A percentile compares a stretch with the other conserved stretches of the same genome.
phyloP scores from a whole-genome alignment of 192 early-diverging fungal genomes.

The Coemansia sp. region DNA sequence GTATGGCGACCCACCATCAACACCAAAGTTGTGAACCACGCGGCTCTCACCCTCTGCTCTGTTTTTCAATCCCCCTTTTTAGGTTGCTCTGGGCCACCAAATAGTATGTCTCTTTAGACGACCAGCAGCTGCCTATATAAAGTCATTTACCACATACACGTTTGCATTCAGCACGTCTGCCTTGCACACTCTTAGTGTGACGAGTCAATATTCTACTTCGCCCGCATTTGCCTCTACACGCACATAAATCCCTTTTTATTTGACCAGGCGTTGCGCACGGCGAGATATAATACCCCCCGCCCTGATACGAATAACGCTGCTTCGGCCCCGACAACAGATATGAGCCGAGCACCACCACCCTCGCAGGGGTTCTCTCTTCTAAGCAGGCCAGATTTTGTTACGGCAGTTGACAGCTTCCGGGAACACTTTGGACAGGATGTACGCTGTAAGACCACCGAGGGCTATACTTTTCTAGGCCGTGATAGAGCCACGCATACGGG shows the following conservation, averaged over 20 bases:
- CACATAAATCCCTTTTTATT: background rate
- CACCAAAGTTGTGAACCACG: background rate
- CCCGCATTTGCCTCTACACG: background rate
- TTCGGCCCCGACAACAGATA: constrained; percentile 4
- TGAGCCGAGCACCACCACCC: constrained; percentile 1
- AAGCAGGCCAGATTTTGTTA: constrained; percentile 29
- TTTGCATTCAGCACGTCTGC: no score
- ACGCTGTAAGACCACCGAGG: constrained; percentile 26
- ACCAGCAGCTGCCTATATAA: no score
- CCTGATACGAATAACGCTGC: no score
- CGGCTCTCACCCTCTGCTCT: background rate
- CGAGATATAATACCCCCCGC: no score
- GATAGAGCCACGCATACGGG: constrained; percentile 10
- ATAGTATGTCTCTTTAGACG: background rate
- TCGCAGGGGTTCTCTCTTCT: constrained; percentile 21
- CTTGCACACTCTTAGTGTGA: background rate
- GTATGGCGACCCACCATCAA: background rate
- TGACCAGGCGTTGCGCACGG: no score
- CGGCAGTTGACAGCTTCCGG: constrained; percentile 33
- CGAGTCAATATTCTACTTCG: background rate
- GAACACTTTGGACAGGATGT: constrained; percentile 46
- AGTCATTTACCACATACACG: no score
- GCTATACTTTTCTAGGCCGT: constrained; percentile 46
- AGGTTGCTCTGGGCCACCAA: background rate
- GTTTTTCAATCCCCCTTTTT: background rate